phyloP scores from a whole-genome alignment of 306 rosid species.

The Acacia crassicarpa region DNA sequence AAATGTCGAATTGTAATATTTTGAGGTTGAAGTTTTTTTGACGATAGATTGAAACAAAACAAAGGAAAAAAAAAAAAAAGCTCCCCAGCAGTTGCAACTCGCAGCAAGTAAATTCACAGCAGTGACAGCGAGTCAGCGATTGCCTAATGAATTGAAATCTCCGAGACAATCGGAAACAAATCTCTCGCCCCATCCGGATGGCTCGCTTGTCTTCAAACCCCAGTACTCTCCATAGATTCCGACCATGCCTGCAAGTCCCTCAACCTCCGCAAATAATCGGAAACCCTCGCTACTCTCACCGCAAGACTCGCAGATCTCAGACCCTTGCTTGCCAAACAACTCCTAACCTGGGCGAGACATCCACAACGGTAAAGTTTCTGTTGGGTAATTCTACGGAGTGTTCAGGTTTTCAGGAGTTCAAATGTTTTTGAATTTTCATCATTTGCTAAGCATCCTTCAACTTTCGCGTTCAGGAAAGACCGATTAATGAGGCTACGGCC shows the following conservation, averaged over 20 bases:
- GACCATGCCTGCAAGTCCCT: slow-evolving; percentile 45
- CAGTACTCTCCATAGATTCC: slow-evolving; percentile 60
- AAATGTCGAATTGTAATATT: neutral
- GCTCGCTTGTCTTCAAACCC: slow-evolving; percentile 68
- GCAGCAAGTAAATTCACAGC: neutral
- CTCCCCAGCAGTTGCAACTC: neutral
- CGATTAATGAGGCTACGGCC: slow-evolving; percentile 41
- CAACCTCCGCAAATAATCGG: slow-evolving; percentile 30
- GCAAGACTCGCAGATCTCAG: slow-evolving; percentile 40
- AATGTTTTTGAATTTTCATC: neutral
- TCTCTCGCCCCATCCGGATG: slow-evolving; percentile 40
- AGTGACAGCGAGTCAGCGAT: neutral
- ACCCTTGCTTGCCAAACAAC: slow-evolving; percentile 58
- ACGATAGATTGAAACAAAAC: neutral
- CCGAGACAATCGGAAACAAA: neutral
- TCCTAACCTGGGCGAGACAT: slow-evolving; percentile 48
- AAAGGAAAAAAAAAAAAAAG: neutral
- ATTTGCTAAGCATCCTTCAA: neutral
- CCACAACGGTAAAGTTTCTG: slow-evolving; percentile 46
- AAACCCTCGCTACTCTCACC: slow-evolving; percentile 23
- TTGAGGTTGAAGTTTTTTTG: neutral
- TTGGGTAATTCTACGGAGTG: neutral
- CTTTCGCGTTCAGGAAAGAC: slow-evolving; percentile 45
- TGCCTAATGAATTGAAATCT: neutral
- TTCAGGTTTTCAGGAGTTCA: neutral